Percentiles rank a stretch among this genome's conserved stretches.
phyloP scores from a whole-genome alignment of 257 asterid genomes.

The Echium plantagineum region DNA sequence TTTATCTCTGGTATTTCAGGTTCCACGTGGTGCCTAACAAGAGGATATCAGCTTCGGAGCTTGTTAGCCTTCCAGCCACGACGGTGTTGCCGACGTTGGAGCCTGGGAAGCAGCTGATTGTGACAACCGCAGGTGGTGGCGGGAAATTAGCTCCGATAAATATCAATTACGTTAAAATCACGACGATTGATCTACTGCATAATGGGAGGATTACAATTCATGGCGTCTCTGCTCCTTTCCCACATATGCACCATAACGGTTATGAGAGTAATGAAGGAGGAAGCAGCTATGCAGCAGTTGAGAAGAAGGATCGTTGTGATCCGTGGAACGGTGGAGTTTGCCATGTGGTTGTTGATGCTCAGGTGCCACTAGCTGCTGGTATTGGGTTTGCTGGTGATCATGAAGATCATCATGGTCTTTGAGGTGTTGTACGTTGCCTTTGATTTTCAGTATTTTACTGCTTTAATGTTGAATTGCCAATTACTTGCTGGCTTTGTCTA shows the following conservation, averaged over 20 bases:
- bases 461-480: not conserved
- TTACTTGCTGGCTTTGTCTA: not conserved
- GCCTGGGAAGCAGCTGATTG: conserved; percentile 38
- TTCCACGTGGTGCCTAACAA: conserved; percentile 60
- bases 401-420: conserved; percentile 4
- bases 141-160: conserved; percentile 47
- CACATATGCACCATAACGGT: conserved; percentile 13
- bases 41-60: conserved; percentile 35
- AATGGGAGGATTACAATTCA: conserved; percentile 60
- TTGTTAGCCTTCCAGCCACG: conserved; percentile 25
- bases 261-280: too few relatives aligned
- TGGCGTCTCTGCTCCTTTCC: conserved; percentile 48
- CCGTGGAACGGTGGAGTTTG: conserved; percentile 39
- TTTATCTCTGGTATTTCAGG: conserved; percentile 34
- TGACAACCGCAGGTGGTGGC: conserved; percentile 52
- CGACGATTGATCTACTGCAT: conserved; percentile 32
- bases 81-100: conserved; percentile 49
- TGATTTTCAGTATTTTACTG: too few relatives aligned
- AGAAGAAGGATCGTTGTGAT: conserved; percentile 19
- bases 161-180: conserved; percentile 54
- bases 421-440: not conserved
- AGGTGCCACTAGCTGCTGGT: conserved; percentile 31
- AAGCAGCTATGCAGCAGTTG: not conserved
- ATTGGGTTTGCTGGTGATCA: conserved; percentile 17
- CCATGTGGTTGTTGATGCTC: conserved; percentile 17